Conservation (phyloP, 202 grass and related monocot genomes). For the Schoenoplectus triqueter region DNA sequence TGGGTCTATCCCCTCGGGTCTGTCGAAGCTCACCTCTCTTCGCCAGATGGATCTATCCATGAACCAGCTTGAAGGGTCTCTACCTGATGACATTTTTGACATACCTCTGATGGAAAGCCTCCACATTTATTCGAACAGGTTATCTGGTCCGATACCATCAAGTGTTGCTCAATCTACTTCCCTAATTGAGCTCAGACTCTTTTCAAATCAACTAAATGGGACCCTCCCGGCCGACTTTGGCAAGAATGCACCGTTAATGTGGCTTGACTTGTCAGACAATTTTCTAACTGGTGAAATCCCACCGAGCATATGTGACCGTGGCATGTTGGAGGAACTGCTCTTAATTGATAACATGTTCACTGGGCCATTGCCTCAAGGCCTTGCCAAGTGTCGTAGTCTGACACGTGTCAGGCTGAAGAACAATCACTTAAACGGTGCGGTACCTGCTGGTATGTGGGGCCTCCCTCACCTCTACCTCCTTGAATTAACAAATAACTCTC, state of each 20-base stretch:
- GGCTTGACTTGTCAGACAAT: conserved; percentile 72
- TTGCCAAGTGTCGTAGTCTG: conserved; percentile 64
- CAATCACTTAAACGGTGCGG: conserved; percentile 60
- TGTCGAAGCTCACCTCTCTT: conserved; percentile 53
- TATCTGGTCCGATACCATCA: conserved; percentile 51
- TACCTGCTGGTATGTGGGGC: conserved; percentile 75
- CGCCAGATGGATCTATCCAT: conserved; percentile 57
- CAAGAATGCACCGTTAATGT: conserved; percentile 58
- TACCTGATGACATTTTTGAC: conserved; percentile 74
- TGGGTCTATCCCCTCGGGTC: conserved; percentile 52
- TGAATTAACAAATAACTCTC: conserved; percentile 66
- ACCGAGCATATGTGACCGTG: conserved; percentile 63
- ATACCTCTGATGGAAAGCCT: conserved; percentile 58
- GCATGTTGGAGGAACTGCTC: conserved; percentile 77
- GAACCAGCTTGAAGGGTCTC: conserved; percentile 65
- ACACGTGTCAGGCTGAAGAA: conserved; percentile 65
- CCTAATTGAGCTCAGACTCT: conserved; percentile 71
- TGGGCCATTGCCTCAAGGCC: conserved; percentile 55
- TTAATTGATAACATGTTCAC: conserved; percentile 63
- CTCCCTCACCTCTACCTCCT: conserved; percentile 75
- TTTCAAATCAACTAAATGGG: conserved; percentile 70
- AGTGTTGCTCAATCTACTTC: conserved; percentile 41
- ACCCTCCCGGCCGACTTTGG: conserved; percentile 66
- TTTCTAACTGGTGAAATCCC: conserved; percentile 71
- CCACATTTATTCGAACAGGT: conserved; percentile 71